Evolutionary conservation across 2,329 filamentous ascomycete genomes (phyloP).

Genomic region (Huntiella moniliformis): DNA sequence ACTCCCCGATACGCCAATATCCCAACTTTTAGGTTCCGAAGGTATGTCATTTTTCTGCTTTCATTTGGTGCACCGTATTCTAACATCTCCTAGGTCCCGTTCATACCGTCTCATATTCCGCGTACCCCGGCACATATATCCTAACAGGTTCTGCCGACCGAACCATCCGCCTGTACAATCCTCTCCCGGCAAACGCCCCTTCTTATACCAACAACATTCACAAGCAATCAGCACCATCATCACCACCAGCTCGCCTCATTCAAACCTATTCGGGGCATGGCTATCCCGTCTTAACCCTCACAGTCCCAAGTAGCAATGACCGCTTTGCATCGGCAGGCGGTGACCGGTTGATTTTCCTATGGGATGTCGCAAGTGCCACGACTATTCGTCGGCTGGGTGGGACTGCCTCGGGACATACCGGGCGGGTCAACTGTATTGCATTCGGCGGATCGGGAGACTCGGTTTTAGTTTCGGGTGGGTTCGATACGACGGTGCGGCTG

Average conservation of each 20-base stretch:
- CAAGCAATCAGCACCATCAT: not conserved
- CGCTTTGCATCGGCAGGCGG: conserved; percentile 76
- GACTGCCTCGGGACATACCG: conserved; percentile 42
- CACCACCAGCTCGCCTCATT: conserved; percentile 40
- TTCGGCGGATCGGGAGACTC: conserved; percentile 62
- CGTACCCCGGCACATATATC: conserved; percentile 55
- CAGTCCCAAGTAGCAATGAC: conserved; percentile 58
- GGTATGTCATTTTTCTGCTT: conserved; percentile 23
- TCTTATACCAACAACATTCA: conserved; percentile 1
- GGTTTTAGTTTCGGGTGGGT: conserved; percentile 53
- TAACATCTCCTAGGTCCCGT: conserved; percentile 36
- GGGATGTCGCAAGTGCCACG: conserved; percentile 71
- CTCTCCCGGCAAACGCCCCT: conserved; percentile 28
- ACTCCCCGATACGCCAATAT: conserved; percentile 30
- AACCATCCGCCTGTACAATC: conserved; percentile 72
- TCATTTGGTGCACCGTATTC: not conserved
- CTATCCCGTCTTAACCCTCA: conserved; percentile 73
- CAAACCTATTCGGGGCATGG: conserved; percentile 81
- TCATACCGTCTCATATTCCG: conserved; percentile 55
- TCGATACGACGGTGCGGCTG: conserved; percentile 56
- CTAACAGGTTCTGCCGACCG: conserved; percentile 77
- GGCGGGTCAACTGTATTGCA: conserved; percentile 57
- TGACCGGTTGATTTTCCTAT: conserved; percentile 78
- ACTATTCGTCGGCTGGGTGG: conserved; percentile 58
- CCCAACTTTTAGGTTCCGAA: conserved; percentile 39